These are phyloP conservation scores for Arthrobotrys sinensis DNA, from an alignment of 2,329 filamentous ascomycete genomes.

Conservation along the genomic window DNA sequence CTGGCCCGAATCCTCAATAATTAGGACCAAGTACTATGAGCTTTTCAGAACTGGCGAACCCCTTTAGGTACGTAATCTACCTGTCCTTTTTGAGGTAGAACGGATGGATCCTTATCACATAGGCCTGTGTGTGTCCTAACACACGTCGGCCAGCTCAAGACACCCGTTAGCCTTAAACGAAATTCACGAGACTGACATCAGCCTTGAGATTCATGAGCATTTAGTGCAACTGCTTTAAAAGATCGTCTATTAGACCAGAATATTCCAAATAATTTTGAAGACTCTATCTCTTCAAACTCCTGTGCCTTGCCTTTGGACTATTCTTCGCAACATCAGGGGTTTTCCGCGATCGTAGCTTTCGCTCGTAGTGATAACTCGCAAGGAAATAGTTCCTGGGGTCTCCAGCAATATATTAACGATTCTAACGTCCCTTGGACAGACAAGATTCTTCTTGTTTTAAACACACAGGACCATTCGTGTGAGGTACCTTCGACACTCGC, in stretches of 20 bases:
- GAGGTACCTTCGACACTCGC: neutral
- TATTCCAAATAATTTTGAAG: neutral
- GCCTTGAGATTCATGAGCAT: neutral
- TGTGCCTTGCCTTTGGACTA: neutral
- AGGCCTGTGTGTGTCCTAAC: neutral
- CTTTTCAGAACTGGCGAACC: conserved; percentile 27
- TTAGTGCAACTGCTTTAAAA: conserved; percentile 8
- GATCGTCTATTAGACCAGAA: neutral
- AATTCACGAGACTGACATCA: conserved; percentile 14
- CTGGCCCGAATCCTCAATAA: conserved; percentile 13
- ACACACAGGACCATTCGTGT: neutral
- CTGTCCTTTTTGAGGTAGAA: conserved; percentile 8
- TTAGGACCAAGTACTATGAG: conserved; percentile 34
- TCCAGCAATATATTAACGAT: conserved; percentile 39
- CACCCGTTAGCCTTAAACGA: conserved; percentile 3
- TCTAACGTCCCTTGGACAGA: conserved; percentile 31
- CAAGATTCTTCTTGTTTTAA: conserved; percentile 25
- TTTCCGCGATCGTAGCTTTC: conserved; percentile 4
- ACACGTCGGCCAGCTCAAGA: neutral
- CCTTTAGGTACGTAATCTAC: conserved; percentile 23
- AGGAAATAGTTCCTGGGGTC: conserved; percentile 20
- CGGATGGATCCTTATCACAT: conserved; percentile 20
- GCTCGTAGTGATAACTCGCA: neutral
- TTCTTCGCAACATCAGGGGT: neutral
- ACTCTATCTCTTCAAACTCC: neutral